Evolutionary conservation across 768 basidiomycete genomes (phyloP).

Genomic region (Xerocomellus dryophilus): DNA sequence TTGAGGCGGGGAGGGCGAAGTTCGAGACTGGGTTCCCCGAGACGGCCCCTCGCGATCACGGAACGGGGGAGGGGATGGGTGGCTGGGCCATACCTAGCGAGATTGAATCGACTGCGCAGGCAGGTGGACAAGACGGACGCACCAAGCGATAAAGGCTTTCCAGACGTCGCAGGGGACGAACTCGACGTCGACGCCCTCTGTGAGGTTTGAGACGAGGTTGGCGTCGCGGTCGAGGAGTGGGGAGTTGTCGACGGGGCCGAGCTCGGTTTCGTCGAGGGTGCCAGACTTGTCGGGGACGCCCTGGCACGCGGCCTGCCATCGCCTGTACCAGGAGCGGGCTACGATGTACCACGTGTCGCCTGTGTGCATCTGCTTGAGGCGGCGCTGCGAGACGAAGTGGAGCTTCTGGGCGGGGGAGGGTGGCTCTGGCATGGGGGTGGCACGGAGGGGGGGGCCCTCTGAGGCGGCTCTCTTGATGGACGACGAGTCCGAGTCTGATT

Average conservation of each 20-base stretch:
- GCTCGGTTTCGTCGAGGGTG: conserved; percentile 52
- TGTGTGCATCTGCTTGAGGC: conserved; percentile 47
- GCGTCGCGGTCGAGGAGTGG: conserved; percentile 55
- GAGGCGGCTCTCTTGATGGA: conserved; percentile 80
- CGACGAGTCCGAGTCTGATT: conserved; percentile 69
- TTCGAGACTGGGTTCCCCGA: conserved; percentile 58
- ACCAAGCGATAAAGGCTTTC: conserved; percentile 65
- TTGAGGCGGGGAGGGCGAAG: conserved; percentile 66
- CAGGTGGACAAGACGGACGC: neutral
- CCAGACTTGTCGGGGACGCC: conserved; percentile 71
- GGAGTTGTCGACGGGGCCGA: conserved; percentile 77
- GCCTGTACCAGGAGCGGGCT: conserved; percentile 65
- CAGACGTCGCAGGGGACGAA: conserved; percentile 73
- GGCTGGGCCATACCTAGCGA: conserved; percentile 69
- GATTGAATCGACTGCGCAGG: neutral
- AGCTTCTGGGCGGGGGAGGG: conserved; percentile 47
- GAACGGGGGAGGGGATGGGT: conserved; percentile 56
- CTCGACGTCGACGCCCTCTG: conserved; percentile 69
- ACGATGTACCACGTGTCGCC: conserved; percentile 83
- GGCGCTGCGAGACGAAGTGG: conserved; percentile 46
- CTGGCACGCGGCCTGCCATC: conserved; percentile 71
- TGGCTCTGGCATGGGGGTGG: conserved; percentile 23
- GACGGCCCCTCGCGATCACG: conserved; percentile 59
- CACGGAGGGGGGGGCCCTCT: conserved; percentile 46
- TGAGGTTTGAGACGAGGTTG: conserved; percentile 40